Evolutionary conservation across 2,329 filamentous ascomycete genomes (phyloP).

Genomic region (Achaetomium macrosporum): DNA sequence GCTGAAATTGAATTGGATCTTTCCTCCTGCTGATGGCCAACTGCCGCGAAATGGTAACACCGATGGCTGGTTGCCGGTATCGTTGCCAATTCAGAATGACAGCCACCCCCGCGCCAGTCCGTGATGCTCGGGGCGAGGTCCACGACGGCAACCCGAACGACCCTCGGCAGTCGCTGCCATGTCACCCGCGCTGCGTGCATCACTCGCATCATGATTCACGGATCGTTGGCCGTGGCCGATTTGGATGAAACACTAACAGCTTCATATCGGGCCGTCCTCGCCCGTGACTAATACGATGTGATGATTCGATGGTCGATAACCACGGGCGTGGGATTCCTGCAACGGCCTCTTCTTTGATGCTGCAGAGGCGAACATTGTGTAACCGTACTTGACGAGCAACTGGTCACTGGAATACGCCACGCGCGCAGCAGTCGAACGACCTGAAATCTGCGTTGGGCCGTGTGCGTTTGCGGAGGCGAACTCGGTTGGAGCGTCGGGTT

Average conservation of each 20-base stretch:
- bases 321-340: too few species aligned
- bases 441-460: too few species aligned
- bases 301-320: too few species aligned
- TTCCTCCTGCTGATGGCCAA: background rate
- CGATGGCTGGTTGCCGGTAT: background rate
- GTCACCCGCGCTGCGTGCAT: background rate
- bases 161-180: conserved; percentile 6
- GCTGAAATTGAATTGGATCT: too few species aligned
- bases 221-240: background rate
- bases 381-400: too few species aligned
- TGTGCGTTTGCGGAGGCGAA: too few species aligned
- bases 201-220: background rate
- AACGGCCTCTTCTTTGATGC: too few species aligned
- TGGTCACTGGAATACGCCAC: too few species aligned
- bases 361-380: too few species aligned
- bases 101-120: background rate
- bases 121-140: background rate
- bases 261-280: background rate
- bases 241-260: background rate
- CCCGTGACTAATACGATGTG: background rate
- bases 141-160: background rate
- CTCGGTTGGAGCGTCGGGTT: too few species aligned
- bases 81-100: background rate
- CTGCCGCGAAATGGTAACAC: background rate
- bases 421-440: too few species aligned